Conservation (phyloP, 2,329 filamentous ascomycete species). For the Talaromyces amestolkiae region DNA sequence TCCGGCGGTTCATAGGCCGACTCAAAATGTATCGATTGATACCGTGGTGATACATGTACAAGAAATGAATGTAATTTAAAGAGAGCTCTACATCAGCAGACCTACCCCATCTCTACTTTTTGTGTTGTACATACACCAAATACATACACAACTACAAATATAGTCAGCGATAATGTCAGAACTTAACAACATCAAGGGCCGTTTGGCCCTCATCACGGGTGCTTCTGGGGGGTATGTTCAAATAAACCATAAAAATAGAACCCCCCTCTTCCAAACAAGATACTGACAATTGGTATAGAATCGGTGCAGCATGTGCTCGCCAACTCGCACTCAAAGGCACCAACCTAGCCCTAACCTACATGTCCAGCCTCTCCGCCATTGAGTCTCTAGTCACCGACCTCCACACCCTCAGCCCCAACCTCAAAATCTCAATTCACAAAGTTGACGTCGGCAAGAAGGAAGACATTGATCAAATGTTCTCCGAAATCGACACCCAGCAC, state of each 20-base stretch:
- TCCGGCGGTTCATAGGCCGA: slow-evolving; percentile 13
- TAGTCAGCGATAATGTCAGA: slow-evolving; percentile 8
- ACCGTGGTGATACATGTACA: not conserved
- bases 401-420: slow-evolving; percentile 31
- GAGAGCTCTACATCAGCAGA: not conserved
- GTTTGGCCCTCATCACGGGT: slow-evolving; percentile 59
- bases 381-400: slow-evolving; percentile 47
- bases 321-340: slow-evolving; percentile 54
- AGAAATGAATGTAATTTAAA: not conserved
- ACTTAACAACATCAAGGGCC: slow-evolving; percentile 50
- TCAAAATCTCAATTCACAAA: slow-evolving; percentile 54
- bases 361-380: slow-evolving; percentile 50
- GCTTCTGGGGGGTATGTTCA: slow-evolving; percentile 57
- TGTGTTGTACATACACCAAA: not conserved
- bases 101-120: not conserved
- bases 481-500: slow-evolving; percentile 53
- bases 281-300: slow-evolving; percentile 42
- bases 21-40: not conserved
- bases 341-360: slow-evolving; percentile 61
- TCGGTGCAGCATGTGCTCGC: slow-evolving; percentile 58
- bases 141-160: not conserved
- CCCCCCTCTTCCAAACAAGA: too few species aligned
- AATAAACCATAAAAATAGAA: not conserved
- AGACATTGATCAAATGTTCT: slow-evolving; percentile 55
- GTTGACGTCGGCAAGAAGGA: slow-evolving; percentile 57